These are phyloP conservation scores for Hibiscus trionum DNA, from an alignment of 345 rosid genomes.

Conservation along the genomic window DNA sequence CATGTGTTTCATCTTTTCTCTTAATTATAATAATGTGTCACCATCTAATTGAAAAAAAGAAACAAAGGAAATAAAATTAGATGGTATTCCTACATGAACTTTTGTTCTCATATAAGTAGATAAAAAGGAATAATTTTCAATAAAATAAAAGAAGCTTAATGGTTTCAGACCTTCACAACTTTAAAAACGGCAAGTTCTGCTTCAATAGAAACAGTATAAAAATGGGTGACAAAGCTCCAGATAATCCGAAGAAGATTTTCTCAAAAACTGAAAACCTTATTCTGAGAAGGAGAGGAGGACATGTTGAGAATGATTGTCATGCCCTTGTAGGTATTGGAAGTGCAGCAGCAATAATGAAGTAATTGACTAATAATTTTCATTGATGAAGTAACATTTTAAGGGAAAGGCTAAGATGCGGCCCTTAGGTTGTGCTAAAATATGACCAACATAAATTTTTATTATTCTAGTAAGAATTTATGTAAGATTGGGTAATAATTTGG, in stretches of 20 bases:
- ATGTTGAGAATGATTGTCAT: background rate
- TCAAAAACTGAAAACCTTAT: background rate
- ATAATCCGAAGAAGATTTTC: background rate
- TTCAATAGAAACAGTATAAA: constrained; percentile 33
- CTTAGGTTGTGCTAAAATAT: too few relatives aligned
- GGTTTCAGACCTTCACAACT: constrained; percentile 51
- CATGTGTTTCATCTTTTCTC: too few relatives aligned
- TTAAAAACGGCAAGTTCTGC: constrained; percentile 75
- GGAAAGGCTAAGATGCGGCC: too few relatives aligned
- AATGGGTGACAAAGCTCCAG: background rate
- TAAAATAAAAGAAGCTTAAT: background rate
- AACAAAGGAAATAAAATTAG: too few relatives aligned
- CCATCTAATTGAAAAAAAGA: too few relatives aligned
- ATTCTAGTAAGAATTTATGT: too few relatives aligned
- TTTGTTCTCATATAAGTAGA: background rate
- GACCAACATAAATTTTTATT: too few relatives aligned
- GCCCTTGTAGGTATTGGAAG: background rate
- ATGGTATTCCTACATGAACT: constrained; percentile 46
- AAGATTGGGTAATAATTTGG: too few relatives aligned
- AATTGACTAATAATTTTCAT: background rate
- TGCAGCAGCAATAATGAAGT: background rate
- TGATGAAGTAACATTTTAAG: too few relatives aligned
- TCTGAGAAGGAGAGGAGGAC: background rate
- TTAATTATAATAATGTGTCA: too few relatives aligned
- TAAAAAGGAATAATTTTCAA: background rate